Conservation (phyloP, 345 rosid genomes). For the Euphorbia lathyris region DNA sequence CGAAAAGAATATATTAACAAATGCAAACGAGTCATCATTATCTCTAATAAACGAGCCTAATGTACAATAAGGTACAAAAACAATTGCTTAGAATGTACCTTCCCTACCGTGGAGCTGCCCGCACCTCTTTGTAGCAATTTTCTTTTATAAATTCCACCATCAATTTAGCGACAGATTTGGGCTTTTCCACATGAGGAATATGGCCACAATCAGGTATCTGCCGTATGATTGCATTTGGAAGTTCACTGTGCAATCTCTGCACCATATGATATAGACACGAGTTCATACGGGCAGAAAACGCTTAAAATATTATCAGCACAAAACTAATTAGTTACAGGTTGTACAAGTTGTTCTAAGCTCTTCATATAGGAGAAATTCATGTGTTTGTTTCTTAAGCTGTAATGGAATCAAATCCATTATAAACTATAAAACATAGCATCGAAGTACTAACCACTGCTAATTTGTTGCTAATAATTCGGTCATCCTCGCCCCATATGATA, state of each 20-base stretch:
- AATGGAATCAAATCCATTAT: too few species aligned
- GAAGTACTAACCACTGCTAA: conserved; percentile 61
- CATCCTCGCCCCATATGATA: conserved; percentile 91
- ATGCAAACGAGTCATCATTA: background rate
- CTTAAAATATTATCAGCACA: background rate
- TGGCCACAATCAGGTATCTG: conserved; percentile 88
- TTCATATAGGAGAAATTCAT: background rate
- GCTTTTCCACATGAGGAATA: conserved; percentile 85
- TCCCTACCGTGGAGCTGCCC: conserved; percentile 24
- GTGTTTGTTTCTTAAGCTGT: background rate
- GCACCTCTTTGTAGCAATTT: conserved; percentile 34
- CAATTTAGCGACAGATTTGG: conserved; percentile 49
- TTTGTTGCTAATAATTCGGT: conserved; percentile 69
- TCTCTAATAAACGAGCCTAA: background rate
- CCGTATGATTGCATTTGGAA: conserved; percentile 54
- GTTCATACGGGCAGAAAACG: background rate
- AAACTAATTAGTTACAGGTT: background rate
- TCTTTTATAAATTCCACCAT: conserved; percentile 56
- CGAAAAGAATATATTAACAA: background rate
- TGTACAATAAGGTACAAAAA: background rate
- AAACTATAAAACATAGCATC: background rate
- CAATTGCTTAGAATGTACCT: background rate
- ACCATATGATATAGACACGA: conserved; percentile 4
- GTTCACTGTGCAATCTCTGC: conserved; percentile 71
- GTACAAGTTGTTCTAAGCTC: background rate